Conservation (phyloP, 2,329 filamentous ascomycete genomes). For the Colletotrichum agaves region DNA sequence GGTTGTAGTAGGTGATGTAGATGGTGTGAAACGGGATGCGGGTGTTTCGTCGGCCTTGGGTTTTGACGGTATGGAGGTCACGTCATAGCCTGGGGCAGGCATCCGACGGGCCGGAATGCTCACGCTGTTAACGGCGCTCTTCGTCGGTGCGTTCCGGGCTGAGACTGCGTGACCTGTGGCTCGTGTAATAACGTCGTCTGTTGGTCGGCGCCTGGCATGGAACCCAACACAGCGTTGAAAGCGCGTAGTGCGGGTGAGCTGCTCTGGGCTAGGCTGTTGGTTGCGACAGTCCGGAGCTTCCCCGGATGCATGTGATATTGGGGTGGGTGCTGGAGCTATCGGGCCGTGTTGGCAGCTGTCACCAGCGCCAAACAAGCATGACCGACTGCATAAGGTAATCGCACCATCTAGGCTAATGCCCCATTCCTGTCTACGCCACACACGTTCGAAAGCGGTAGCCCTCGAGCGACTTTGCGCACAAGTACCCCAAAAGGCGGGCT, state of each 20-base stretch:
- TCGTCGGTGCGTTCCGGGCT: background rate
- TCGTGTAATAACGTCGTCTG: background rate
- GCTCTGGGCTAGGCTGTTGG: slow-evolving; percentile 8
- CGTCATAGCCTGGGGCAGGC: slow-evolving; percentile 31
- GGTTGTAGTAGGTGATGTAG: slow-evolving; percentile 7
- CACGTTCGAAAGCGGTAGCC: too few species aligned
- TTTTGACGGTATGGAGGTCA: slow-evolving; percentile 28
- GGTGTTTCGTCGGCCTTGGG: slow-evolving; percentile 22
- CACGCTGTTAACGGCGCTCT: background rate
- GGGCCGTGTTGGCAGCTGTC: background rate
- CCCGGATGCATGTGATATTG: slow-evolving; percentile 32
- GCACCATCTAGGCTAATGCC: too few species aligned
- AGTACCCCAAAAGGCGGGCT: background rate
- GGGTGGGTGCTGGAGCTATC: slow-evolving; percentile 4
- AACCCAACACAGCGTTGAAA: background rate
- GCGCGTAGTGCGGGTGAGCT: slow-evolving; percentile 1
- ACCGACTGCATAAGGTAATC: too few species aligned
- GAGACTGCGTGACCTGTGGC: background rate
- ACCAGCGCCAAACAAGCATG: background rate
- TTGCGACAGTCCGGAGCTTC: slow-evolving; percentile 17
- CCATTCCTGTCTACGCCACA: too few species aligned
- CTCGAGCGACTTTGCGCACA: background rate
- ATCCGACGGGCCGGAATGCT: slow-evolving; percentile 2
- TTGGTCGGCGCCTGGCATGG: background rate
- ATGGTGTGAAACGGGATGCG: slow-evolving; percentile 13